Percentiles rank a stretch among this genome's conserved stretches.
Evolutionary conservation across 257 asterid species (phyloP).

Genomic region (Primulina huaijiensis): DNA sequence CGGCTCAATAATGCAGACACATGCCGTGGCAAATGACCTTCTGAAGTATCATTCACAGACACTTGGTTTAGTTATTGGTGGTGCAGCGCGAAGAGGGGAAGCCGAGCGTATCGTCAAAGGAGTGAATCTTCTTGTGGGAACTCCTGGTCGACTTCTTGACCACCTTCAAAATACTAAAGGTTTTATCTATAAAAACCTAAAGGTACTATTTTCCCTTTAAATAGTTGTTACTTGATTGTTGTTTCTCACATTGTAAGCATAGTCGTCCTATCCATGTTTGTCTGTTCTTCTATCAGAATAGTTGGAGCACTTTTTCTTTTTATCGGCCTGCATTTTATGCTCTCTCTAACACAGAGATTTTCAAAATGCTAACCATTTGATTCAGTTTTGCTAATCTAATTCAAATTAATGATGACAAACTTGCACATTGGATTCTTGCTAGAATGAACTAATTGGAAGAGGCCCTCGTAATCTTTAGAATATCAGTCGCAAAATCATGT

Average conservation of each 20-base stretch:
- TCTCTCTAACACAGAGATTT: not conserved
- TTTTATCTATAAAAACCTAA: constrained; percentile 71
- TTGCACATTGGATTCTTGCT: not conserved
- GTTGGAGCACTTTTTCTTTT: not conserved
- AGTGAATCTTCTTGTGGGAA: constrained; percentile 70
- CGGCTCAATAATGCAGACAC: constrained; percentile 53
- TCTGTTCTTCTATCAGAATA: not conserved
- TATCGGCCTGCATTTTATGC: not conserved
- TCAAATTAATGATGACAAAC: not conserved
- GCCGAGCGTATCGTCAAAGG: constrained; percentile 83
- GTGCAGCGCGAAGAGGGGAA: constrained; percentile 71
- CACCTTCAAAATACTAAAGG: constrained; percentile 91
- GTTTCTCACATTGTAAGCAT: not conserved
- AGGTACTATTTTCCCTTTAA: constrained; percentile 38
- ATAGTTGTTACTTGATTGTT: not conserved
- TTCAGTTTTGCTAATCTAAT: not conserved
- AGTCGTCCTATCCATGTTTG: not conserved
- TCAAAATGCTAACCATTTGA: not conserved
- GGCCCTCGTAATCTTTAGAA: not conserved
- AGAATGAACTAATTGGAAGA: not conserved
- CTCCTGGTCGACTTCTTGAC: constrained; percentile 98
- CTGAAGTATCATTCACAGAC: constrained; percentile 90
- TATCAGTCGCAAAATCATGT: not conserved
- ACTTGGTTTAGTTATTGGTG: constrained; percentile 77
- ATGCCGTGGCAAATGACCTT: constrained; percentile 86